phyloP scores from a whole-genome alignment of 139 green algal species.

The Coelastrella sp. region DNA sequence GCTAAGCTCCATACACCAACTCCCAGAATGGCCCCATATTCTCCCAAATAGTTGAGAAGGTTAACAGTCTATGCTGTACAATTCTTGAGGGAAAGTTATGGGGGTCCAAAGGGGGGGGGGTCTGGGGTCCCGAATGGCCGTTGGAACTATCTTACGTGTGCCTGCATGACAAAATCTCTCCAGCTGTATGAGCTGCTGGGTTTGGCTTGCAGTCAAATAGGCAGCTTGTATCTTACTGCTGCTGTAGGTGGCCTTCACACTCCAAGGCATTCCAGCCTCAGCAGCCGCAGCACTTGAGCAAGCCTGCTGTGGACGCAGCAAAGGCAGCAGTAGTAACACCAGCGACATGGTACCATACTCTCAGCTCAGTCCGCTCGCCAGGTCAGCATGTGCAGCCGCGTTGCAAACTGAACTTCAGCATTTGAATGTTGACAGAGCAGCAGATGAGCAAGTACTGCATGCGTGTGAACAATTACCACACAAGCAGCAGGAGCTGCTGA shows the following conservation, averaged over 20 bases:
- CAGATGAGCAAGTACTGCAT: background rate
- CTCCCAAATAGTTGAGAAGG: no score
- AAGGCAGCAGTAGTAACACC: background rate
- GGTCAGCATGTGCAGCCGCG: background rate
- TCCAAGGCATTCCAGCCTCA: background rate
- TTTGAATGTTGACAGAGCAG: background rate
- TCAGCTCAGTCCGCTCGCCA: background rate
- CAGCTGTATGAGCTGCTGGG: background rate
- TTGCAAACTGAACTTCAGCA: background rate
- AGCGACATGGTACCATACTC: background rate
- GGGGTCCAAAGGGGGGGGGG: no score
- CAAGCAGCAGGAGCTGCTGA: background rate
- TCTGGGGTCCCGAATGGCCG: no score
- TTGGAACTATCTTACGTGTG: no score
- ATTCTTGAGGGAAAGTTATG: no score
- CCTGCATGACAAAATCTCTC: no score
- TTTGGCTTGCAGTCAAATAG: background rate
- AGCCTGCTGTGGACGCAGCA: background rate
- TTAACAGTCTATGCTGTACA: no score
- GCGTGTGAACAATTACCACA: background rate
- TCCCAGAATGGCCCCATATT: no score
- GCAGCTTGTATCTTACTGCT: background rate
- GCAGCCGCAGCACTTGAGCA: slow-evolving; percentile 30
- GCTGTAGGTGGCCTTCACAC: slow-evolving; percentile 20
- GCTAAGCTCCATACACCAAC: no score